Percentiles rank a stretch among this genome's conserved stretches.
Evolutionary conservation across 768 basidiomycete genomes (phyloP).

Genomic region (Psilocybe azurescens): DNA sequence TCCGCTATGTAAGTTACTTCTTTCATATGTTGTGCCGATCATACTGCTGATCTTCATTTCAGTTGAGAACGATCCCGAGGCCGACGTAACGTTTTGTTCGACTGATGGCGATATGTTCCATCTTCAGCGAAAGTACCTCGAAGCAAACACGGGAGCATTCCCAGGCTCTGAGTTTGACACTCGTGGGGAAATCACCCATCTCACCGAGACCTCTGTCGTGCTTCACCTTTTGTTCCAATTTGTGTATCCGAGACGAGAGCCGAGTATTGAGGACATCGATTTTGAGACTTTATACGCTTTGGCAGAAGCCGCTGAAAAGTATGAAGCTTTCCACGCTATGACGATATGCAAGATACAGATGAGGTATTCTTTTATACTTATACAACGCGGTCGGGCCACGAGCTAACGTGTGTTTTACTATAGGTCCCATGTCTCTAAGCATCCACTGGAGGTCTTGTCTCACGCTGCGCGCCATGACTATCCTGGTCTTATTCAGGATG

Average conservation of each 20-base stretch:
- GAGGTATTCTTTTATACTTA: conserved; percentile 16
- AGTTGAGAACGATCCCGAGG: conserved; percentile 30
- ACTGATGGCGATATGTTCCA: conserved; percentile 30
- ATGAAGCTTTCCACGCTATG: conserved; percentile 33
- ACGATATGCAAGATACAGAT: conserved; percentile 27
- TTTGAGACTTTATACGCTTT: conserved; percentile 22
- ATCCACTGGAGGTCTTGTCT: conserved; percentile 23
- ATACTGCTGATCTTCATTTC: background rate
- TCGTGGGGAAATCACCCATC: conserved; percentile 26
- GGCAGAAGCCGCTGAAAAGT: conserved; percentile 34
- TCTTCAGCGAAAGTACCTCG: conserved; percentile 32
- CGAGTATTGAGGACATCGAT: conserved; percentile 21
- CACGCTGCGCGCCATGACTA: conserved; percentile 29
- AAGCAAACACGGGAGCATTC: conserved; percentile 31
- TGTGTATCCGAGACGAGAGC: conserved; percentile 30
- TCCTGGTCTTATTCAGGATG: conserved; percentile 24
- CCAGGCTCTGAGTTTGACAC: conserved; percentile 31
- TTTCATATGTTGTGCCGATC: background rate
- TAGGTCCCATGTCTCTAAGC: conserved; percentile 20
- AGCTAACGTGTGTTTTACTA: no score
- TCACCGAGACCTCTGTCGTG: conserved; percentile 25
- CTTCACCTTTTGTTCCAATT: conserved; percentile 35
- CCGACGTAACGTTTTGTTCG: conserved; percentile 36
- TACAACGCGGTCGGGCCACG: no score
- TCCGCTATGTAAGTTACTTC: background rate